Evolutionary conservation across 2,329 filamentous ascomycete species (phyloP), one percentile per base, ranked within the genome.

Genomic region (Verticillium nonalfalfae): DNA sequence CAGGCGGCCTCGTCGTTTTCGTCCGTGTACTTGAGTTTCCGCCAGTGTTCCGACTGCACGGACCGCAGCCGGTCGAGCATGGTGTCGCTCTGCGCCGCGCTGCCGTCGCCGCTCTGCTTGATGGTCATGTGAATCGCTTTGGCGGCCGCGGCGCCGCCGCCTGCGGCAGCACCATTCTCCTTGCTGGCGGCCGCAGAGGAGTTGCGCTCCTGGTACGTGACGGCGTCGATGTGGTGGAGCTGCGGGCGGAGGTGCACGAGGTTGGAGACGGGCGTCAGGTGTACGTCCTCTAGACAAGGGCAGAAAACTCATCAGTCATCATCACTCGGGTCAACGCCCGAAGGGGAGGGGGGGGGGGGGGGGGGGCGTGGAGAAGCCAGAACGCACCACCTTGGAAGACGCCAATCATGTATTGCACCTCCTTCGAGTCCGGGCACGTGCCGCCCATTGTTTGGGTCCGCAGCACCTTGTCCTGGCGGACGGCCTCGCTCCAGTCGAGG

Each of bases 191-290:
- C 75, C 57, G 75, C 74, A 13, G 73, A 70, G 14, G 75, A 71
- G 52, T 80, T 79, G 54, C 84, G 84, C 39, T 90, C 86, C 61
- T 91, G 83, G 69, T 97, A 92, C 56, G 88, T 81, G 56, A 87
- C 77, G 3, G 95, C 94, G 75, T 98, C 95, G 67, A 98, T 82
- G 76, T 98, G 93, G 75, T 97, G 92, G 64, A 96, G 90, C 70
- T 97, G 91, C 0, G 95, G 93, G 4, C 93, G 90, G 70, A 99
- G 86, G 72, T 96, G 91, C 52, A 96, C 90, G 55, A 97, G 85
- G 2, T 91, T 89, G 50, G 89, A 87, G 56, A 96, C 85, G 31
- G 90, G 90, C 1, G 92, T 96, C 45, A 98, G 85, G 76, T 97
- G 92, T 10, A 97, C 80, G 71, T 96, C 87, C 68, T 91, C 91